Percentiles rank a stretch among this genome's conserved stretches.
These are phyloP conservation scores for Platismatia glauca DNA, from an alignment of 495 filamentous ascomycete genomes.

Conservation along the genomic window DNA sequence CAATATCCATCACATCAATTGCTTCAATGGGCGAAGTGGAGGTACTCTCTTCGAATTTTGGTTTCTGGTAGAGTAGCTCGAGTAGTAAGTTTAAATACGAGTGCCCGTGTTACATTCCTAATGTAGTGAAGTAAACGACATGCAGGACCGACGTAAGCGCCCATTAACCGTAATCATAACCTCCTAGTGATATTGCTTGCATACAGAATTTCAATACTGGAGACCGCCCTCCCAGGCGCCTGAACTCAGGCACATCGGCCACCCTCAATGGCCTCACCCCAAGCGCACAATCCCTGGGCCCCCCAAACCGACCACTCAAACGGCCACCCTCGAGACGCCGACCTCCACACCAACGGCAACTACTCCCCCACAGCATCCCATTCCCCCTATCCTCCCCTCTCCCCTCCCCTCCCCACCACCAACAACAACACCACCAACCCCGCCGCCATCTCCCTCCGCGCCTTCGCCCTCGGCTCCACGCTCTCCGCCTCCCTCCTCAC, in stretches of 20 bases:
- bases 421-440: conserved; percentile 41
- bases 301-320: conserved; percentile 14
- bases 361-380: neutral
- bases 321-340: conserved; percentile 7
- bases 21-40: too few relatives aligned
- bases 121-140: too few relatives aligned
- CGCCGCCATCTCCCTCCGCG: conserved; percentile 67
- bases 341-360: neutral
- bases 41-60: too few relatives aligned
- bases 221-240: neutral
- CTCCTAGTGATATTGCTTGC: neutral
- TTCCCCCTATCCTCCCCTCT: neutral
- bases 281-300: conserved; percentile 4
- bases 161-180: too few relatives aligned
- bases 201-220: neutral
- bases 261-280: neutral
- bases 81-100: too few relatives aligned
- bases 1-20: too few relatives aligned
- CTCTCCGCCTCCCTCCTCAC: conserved; percentile 44
- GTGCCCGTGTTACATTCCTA: too few relatives aligned
- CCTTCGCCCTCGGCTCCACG: conserved; percentile 48
- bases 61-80: too few relatives aligned
- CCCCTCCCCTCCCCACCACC: neutral
- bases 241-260: neutral
- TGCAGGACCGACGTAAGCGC: too few relatives aligned